A percentile compares a stretch with the other conserved stretches of the same genome.
phyloP scores from a whole-genome alignment of 2,329 filamentous ascomycete genomes.

The Knoxdaviesia capensis region DNA sequence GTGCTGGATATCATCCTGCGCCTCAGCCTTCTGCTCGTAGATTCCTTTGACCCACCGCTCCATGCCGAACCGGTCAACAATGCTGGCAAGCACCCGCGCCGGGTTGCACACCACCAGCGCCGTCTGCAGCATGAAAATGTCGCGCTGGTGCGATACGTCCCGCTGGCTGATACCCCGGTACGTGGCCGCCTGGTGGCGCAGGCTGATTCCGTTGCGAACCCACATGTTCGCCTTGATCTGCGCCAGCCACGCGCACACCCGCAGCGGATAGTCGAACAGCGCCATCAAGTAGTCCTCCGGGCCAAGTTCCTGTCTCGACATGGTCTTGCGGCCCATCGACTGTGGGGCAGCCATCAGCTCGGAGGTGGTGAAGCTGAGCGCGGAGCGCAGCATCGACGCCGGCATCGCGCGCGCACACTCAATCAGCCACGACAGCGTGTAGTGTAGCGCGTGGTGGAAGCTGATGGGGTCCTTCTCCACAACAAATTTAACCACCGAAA shows the following conservation, averaged over 20 bases:
- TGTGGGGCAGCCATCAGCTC: constrained; percentile 47
- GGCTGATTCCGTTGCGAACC: constrained; percentile 91
- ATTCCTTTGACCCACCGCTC: constrained; percentile 69
- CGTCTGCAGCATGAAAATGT: constrained; percentile 84
- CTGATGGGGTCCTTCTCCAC: constrained; percentile 85
- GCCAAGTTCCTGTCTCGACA: constrained; percentile 34
- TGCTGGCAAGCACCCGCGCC: constrained; percentile 64
- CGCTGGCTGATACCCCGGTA: constrained; percentile 79
- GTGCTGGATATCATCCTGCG: constrained; percentile 72
- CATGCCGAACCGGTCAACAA: constrained; percentile 83
- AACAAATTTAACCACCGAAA: constrained; percentile 64
- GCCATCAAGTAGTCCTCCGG: constrained; percentile 68
- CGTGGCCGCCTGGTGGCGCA: constrained; percentile 84
- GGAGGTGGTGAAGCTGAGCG: constrained; percentile 52
- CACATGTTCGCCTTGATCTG: constrained; percentile 98
- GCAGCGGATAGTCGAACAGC: constrained; percentile 78
- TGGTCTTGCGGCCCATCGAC: constrained; percentile 37
- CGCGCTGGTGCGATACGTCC: constrained; percentile 84
- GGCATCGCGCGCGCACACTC: constrained; percentile 68
- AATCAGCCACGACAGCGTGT: constrained; percentile 87
- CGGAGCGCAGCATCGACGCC: constrained; percentile 40
- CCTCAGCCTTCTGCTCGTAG: constrained; percentile 51
- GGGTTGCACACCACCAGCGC: constrained; percentile 75
- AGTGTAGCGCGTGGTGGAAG: constrained; percentile 93
- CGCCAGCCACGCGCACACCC: constrained; percentile 88